Percentiles rank a stretch among this genome's conserved stretches.
Evolutionary conservation across 164 flowering plant species (phyloP).

Genomic region (Brasenia schreberi): DNA sequence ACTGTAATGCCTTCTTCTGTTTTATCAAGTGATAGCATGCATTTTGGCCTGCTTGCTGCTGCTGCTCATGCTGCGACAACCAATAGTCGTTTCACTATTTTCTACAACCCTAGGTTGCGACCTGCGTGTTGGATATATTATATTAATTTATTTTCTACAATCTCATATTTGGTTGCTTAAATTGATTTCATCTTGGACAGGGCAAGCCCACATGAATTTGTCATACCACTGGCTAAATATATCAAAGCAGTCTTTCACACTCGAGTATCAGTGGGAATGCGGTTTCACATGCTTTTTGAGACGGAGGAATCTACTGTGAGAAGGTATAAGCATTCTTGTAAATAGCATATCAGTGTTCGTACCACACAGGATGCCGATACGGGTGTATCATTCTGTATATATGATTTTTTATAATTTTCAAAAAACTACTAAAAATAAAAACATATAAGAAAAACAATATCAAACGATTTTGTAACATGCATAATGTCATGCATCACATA

Average conservation of each 20-base stretch:
- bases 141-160: not conserved
- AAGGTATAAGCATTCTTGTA: slow-evolving; percentile 24
- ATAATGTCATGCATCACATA: no score
- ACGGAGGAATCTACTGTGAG: slow-evolving; percentile 90
- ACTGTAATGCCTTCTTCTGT: slow-evolving; percentile 91
- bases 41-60: slow-evolving; percentile 86
- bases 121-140: not conserved
- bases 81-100: slow-evolving; percentile 73
- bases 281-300: slow-evolving; percentile 86
- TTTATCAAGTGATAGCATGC: slow-evolving; percentile 88
- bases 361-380: no score
- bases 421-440: no score
- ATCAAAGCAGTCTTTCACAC: slow-evolving; percentile 75
- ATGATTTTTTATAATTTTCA: no score
- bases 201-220: slow-evolving; percentile 90
- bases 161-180: not conserved
- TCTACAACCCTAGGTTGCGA: slow-evolving; percentile 70
- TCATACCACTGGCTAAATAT: slow-evolving; percentile 68
- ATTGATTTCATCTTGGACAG: slow-evolving; percentile 17
- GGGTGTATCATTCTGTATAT: no score
- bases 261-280: slow-evolving; percentile 88
- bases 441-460: no score
- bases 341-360: no score
- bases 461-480: no score
- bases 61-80: slow-evolving; percentile 94